Conservation (phyloP, 345 rosid genomes). For the Ricinus communis region DNA sequence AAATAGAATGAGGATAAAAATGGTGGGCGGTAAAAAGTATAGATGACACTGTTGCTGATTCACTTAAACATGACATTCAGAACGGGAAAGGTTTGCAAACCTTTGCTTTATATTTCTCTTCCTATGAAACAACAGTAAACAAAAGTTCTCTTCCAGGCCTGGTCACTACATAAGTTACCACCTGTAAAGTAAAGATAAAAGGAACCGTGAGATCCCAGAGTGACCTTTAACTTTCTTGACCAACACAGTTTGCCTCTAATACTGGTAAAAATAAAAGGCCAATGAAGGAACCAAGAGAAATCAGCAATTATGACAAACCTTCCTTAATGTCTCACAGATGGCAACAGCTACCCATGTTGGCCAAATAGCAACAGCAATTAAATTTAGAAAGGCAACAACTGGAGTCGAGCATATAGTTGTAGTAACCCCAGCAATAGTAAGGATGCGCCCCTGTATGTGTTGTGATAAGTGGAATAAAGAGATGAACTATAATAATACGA, state of each 20-base stretch:
- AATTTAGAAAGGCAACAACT: conserved; percentile 61
- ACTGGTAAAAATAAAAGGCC: background rate
- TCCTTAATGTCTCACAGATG: conserved; percentile 78
- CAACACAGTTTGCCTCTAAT: background rate
- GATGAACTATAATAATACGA: too few relatives aligned
- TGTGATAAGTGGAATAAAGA: background rate
- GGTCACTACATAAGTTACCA: conserved; percentile 79
- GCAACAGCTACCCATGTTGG: conserved; percentile 85
- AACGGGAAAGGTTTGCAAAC: conserved; percentile 32
- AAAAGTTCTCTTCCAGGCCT: conserved; percentile 93
- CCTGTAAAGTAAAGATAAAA: conserved; percentile 38
- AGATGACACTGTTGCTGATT: background rate
- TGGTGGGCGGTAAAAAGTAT: background rate
- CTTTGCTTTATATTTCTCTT: conserved; percentile 96
- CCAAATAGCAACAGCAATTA: conserved; percentile 79
- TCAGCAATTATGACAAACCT: conserved; percentile 43
- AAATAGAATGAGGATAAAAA: too few relatives aligned
- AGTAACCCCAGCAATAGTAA: conserved; percentile 79
- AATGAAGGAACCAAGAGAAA: background rate
- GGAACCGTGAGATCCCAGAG: background rate
- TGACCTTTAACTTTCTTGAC: background rate
- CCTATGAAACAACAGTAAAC: conserved; percentile 86
- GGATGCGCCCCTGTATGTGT: conserved; percentile 65
- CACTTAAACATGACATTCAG: background rate
- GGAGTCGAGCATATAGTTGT: conserved; percentile 80